Evolutionary conservation across 306 rosid species (phyloP), one percentile per base, ranked within the genome.

Genomic region (Argentina anserina): DNA sequence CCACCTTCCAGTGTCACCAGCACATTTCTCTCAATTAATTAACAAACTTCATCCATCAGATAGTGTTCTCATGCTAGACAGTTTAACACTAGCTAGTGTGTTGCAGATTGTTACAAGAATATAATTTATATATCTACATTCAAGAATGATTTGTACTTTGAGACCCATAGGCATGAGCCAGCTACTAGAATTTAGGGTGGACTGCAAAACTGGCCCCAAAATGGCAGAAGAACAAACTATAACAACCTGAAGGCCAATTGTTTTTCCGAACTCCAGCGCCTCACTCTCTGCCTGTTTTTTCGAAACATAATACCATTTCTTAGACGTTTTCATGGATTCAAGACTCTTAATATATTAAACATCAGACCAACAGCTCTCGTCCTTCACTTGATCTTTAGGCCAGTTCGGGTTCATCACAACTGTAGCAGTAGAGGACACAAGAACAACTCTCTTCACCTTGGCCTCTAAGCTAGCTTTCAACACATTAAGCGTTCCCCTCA

Each of bases 261-360:
- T 82, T 71, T 68, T 84, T 6, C 82, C 89, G 69, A 87, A 88
- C 66, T 85, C 85, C 63, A 78, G 21, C 7, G 90, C 90, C 70
- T 80, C 81, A 60, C 81, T 71, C 69, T 90, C 92, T 46, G 97
- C 97, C 76, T 82, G 78, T 34, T 90, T 88, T 83, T 90, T 90
- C 31, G 94, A 69, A 63, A 72, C 77, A 65, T 37, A 82, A 55
- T 91, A 91, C 90, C 92, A 91, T 74, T 82, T 85, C 89, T 88
- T 53, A 64, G 56, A 50, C 7, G 56, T 2, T 50, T 8, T 50
- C 56, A 50, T 7, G n/a, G n/a, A 25, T 50, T 20, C 26, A 2
- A 26, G 56, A n/a, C n/a, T 20, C n/a, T 49, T 65, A n/a, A 74
- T 59, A 41, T 82, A 59, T 71, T 82, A 77, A 52, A 21, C 45